Evolutionary conservation across 495 filamentous ascomycete genomes (phyloP).

Genomic region (Neurospora tetrasperma): DNA sequence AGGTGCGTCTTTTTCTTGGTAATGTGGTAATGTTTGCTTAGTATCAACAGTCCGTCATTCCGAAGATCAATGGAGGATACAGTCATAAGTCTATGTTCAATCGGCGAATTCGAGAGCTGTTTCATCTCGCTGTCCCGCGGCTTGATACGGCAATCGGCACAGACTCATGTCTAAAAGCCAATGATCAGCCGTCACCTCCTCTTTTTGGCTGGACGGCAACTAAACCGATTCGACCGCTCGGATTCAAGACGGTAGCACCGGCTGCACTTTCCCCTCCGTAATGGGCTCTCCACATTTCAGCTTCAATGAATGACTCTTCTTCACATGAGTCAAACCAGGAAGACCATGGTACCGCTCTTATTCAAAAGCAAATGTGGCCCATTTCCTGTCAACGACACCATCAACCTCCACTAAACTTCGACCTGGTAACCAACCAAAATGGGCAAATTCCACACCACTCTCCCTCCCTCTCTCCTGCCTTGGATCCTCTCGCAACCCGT

Average conservation of each 20-base stretch:
- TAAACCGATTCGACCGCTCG: not conserved
- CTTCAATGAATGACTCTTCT: too few species aligned
- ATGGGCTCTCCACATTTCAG: not conserved
- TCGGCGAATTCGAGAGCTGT: too few species aligned
- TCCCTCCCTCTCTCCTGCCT: conserved; percentile 42
- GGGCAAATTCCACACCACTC: conserved; percentile 51
- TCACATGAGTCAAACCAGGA: too few species aligned
- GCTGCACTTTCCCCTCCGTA: not conserved
- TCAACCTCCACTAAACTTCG: too few species aligned
- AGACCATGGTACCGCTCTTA: too few species aligned
- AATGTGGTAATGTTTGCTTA: too few species aligned
- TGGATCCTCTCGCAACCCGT: conserved; percentile 55
- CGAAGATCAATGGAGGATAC: too few species aligned
- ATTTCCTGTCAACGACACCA: too few species aligned
- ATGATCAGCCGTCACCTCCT: not conserved
- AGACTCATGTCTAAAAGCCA: not conserved
- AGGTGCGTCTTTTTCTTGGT: too few species aligned
- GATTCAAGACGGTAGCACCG: not conserved
- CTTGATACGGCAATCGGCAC: not conserved
- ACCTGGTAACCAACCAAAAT: conserved; percentile 23
- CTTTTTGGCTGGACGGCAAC: not conserved
- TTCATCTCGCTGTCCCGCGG: not conserved
- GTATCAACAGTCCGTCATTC: too few species aligned
- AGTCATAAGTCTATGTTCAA: too few species aligned
- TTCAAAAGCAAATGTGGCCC: too few species aligned